Base-by-base conservation (phyloP, 1,139 yeast species). In the Pichia sp. region DNA sequence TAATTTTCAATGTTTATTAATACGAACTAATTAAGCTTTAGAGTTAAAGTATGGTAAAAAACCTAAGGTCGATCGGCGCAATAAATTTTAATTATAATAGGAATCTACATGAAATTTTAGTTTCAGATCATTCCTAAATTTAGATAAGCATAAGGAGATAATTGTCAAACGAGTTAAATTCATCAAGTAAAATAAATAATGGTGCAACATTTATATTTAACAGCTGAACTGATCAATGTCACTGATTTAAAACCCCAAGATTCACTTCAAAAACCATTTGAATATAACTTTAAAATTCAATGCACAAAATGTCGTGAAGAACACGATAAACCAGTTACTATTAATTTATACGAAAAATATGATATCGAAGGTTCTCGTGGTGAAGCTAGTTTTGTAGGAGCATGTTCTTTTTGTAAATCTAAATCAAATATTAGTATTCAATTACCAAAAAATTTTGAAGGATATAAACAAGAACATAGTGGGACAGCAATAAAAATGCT, bases 291-390 rank as follows among this genome's bases (percentile, higher is more conserved):
- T 65, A 71, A 69, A 48, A 73, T 90, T 20, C 76, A 76, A 55
- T 90, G 98, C 62, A 81, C 85, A 3, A 74, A 76, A 38, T 92
- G 98, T 65, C 76, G 90, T 53, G 95, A 87, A 50, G 65, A 64
- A 10, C 96, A 89, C 61, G 77, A 76, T 31, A 87, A 89, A 56
- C 78, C 79, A n/a, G 76, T 89, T 29, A 72, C 77, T 25, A 79
- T 89, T 61, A 86, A 85, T 62, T 67, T 81, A 68, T 61, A 90
- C 68, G 63, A 62, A 53, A 58, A 62, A 34, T 76, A 78, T 60
- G 85, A 82, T 35, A 73, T 85, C 34, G 63, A 74, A 1, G 90
- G 89, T 0, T 78, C 94, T 37, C 73, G 82, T 51, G 96, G 96
- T 23, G 87, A 80, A 50, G 95, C 96, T 11, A 85, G 82, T 54